Evolutionary conservation across 192 early-diverging fungal species (phyloP).

Genomic region (Rhizophagus prolifer): DNA sequence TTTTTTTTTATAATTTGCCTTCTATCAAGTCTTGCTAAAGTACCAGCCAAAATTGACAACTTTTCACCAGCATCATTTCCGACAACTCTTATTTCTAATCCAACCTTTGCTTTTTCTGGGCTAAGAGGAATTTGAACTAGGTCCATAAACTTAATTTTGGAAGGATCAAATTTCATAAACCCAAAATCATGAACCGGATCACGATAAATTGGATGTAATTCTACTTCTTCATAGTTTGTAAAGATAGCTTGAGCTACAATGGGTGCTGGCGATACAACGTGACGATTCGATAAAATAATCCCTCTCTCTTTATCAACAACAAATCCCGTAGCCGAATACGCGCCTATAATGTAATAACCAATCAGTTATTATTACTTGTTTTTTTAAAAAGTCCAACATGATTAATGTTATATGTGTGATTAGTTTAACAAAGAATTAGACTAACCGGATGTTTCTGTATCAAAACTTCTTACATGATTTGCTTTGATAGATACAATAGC

Average conservation of each 20-base stretch:
- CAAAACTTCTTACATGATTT: constrained; percentile 74
- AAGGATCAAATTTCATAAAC: constrained; percentile 72
- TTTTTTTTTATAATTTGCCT: constrained; percentile 29
- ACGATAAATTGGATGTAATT: constrained; percentile 69
- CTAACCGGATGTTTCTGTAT: constrained; percentile 75
- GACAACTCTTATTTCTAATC: constrained; percentile 75
- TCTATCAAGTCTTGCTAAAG: constrained; percentile 71
- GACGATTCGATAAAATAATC: constrained; percentile 76
- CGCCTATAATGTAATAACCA: constrained; percentile 34
- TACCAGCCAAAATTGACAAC: constrained; percentile 72
- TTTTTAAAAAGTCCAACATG: background rate
- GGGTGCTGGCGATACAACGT: constrained; percentile 74
- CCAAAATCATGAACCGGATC: constrained; percentile 88
- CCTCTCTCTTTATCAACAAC: constrained; percentile 74
- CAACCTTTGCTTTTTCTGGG: constrained; percentile 69
- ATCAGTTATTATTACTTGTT: background rate
- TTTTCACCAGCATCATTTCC: constrained; percentile 84
- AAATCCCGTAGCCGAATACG: constrained; percentile 70
- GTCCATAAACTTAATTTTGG: constrained; percentile 67
- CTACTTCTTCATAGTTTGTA: constrained; percentile 76
- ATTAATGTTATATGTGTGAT: background rate
- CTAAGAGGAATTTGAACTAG: constrained; percentile 64
- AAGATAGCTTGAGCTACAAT: constrained; percentile 73
- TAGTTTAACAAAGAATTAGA: constrained; percentile 1
- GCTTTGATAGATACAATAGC: constrained; percentile 80